Percentiles rank a stretch among this genome's conserved stretches.
Conservation (phyloP, 306 rosid species). For the Sechiopsis laciniata region DNA sequence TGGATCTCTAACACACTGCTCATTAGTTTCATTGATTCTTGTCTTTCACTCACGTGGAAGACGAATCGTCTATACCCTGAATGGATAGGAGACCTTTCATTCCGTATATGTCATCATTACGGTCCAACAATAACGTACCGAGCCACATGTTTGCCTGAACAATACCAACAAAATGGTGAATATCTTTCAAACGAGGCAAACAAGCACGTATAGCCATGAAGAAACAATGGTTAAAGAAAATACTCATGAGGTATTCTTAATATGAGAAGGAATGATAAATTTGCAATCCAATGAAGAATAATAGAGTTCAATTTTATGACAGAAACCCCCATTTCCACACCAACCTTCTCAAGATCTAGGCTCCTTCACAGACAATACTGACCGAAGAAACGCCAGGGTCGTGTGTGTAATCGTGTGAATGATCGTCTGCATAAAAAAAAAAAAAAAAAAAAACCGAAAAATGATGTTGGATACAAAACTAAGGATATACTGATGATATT, state of each 20-base stretch:
- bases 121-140: conserved; percentile 70
- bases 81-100: conserved; percentile 94
- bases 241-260: background rate
- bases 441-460: conserved; percentile 21
- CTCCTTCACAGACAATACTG: conserved; percentile 94
- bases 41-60: conserved; percentile 63
- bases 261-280: background rate
- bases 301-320: background rate
- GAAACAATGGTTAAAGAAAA: no score
- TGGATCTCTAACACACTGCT: background rate
- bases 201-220: no score
- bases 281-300: background rate
- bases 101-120: conserved; percentile 84
- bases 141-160: conserved; percentile 94
- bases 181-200: background rate
- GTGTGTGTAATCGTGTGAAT: conserved; percentile 73
- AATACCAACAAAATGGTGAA: background rate
- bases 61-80: conserved; percentile 82
- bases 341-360: conserved; percentile 92
- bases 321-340: conserved; percentile 7
- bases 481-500: background rate
- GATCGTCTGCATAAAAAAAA: conserved; percentile 48
- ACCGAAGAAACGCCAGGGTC: conserved; percentile 94
- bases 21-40: background rate
- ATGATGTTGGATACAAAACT: background rate